A percentile compares a stretch with the other conserved stretches of the same genome.
These are phyloP conservation scores for Cicer arietinum DNA, from an alignment of 306 rosid genomes.

Conservation along the genomic window DNA sequence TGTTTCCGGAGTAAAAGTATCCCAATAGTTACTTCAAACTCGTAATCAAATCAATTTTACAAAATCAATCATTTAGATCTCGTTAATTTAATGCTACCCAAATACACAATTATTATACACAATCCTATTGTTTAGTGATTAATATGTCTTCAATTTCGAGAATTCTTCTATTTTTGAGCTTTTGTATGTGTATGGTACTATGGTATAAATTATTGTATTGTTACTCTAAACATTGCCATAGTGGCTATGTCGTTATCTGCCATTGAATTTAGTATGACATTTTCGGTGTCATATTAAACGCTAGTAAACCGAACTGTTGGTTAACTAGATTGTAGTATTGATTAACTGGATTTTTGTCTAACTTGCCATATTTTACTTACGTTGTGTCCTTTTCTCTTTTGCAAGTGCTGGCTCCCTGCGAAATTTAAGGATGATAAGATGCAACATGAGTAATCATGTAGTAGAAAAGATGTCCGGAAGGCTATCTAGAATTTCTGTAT, in stretches of 20 bases:
- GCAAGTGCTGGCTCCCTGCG: constrained; percentile 85
- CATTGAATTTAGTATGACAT: not conserved
- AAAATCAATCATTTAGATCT: too few relatives aligned
- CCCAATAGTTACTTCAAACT: too few relatives aligned
- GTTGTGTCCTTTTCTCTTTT: constrained; percentile 49
- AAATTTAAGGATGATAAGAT: constrained; percentile 73
- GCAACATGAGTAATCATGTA: constrained; percentile 61
- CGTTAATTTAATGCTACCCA: too few relatives aligned
- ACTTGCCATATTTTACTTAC: constrained; percentile 43
- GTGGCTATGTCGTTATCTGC: not conserved
- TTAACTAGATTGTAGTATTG: constrained; percentile 11
- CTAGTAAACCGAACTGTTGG: constrained; percentile 3
- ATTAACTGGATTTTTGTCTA: constrained; percentile 21
- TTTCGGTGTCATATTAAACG: not conserved
- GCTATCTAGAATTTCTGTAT: constrained; percentile 67
- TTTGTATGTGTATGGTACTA: not conserved
- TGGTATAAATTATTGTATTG: not conserved
- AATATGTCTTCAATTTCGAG: not conserved
- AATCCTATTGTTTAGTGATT: not conserved
- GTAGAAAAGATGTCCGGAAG: constrained; percentile 68
- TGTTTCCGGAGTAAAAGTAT: too few relatives aligned
- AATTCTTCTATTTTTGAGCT: not conserved
- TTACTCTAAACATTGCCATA: not conserved
- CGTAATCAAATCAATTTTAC: too few relatives aligned
- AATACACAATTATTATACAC: not conserved